Percentiles rank a stretch among this genome's conserved stretches.
These are phyloP conservation scores for Cephalotrichum gorgonifer DNA, from an alignment of 2,329 filamentous ascomycete genomes.

Conservation along the genomic window DNA sequence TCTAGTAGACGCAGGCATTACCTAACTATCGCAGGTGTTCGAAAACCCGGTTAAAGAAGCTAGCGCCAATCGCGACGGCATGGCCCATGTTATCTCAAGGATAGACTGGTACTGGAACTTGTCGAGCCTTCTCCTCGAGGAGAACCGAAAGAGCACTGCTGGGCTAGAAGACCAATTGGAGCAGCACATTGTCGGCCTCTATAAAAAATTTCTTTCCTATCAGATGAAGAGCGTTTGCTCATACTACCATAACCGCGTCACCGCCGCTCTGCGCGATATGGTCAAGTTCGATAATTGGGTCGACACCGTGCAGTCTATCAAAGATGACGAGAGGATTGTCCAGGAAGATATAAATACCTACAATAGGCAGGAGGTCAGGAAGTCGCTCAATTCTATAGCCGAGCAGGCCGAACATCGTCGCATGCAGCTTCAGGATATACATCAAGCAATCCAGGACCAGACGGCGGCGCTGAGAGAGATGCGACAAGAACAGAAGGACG, in stretches of 20 bases:
- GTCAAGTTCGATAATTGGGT: conserved; percentile 15
- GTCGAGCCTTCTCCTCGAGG: conserved; percentile 14
- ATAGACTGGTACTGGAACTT: conserved; percentile 28
- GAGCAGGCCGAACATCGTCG: background rate
- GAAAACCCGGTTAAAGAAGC: conserved; percentile 16
- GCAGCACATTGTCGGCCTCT: conserved; percentile 19
- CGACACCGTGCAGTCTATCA: background rate
- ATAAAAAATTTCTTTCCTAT: conserved; percentile 25
- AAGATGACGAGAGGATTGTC: background rate
- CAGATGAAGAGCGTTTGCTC: conserved; percentile 28
- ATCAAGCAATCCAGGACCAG: background rate
- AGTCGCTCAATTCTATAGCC: background rate
- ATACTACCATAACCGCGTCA: conserved; percentile 18
- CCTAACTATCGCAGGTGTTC: conserved; percentile 15
- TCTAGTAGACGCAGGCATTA: conserved; percentile 6
- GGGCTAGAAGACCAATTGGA: conserved; percentile 10
- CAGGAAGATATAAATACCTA: conserved; percentile 2
- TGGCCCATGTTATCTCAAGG: conserved; percentile 21
- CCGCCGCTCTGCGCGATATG: conserved; percentile 17
- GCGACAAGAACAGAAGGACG: background rate
- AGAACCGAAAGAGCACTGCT: conserved; percentile 1
- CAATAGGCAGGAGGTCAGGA: background rate
- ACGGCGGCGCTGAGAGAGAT: too few species aligned
- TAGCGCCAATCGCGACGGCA: conserved; percentile 19
- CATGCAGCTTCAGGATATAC: background rate